Evolutionary conservation across 768 basidiomycete species (phyloP).

Genomic region (Amanita thiersii): DNA sequence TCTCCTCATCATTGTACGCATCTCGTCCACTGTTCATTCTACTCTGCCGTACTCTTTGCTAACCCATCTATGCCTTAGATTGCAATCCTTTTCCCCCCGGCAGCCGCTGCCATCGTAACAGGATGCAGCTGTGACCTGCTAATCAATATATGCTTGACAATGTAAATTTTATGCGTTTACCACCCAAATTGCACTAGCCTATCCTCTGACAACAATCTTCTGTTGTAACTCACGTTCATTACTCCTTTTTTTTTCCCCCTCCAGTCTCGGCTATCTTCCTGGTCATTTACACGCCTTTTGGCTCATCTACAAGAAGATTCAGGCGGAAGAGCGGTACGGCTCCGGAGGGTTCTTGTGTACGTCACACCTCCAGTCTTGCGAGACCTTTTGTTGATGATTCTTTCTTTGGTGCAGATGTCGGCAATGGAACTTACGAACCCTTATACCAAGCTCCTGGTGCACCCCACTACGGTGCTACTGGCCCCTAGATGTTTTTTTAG

Average conservation of each 20-base stretch:
- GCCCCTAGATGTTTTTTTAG: slow-evolving; percentile 15
- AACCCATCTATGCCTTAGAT: slow-evolving; percentile 33
- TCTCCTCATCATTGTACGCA: slow-evolving; percentile 65
- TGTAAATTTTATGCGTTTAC: slow-evolving; percentile 43
- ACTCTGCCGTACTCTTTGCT: not conserved
- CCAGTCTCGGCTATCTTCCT: slow-evolving; percentile 71
- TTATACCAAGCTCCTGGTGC: slow-evolving; percentile 22
- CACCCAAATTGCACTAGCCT: not conserved
- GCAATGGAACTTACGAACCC: slow-evolving; percentile 34
- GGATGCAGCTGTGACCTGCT: slow-evolving; percentile 85
- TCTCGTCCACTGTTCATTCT: not conserved
- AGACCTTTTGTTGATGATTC: slow-evolving; percentile 1
- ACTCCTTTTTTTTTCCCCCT: not conserved
- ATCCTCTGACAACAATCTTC: not conserved
- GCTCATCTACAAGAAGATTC: slow-evolving; percentile 87
- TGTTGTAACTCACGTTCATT: not conserved
- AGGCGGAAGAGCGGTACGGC: slow-evolving; percentile 79
- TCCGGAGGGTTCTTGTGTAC: slow-evolving; percentile 67
- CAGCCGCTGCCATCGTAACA: slow-evolving; percentile 66
- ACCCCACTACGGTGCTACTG: slow-evolving; percentile 35
- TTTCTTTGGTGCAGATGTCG: slow-evolving; percentile 24
- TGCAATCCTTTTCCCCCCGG: slow-evolving; percentile 76
- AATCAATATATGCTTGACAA: slow-evolving; percentile 74
- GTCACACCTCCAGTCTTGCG: slow-evolving; percentile 19
- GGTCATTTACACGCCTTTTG: slow-evolving; percentile 77